Conservation (phyloP, 768 basidiomycete genomes). For the Mycena vulgaris region DNA sequence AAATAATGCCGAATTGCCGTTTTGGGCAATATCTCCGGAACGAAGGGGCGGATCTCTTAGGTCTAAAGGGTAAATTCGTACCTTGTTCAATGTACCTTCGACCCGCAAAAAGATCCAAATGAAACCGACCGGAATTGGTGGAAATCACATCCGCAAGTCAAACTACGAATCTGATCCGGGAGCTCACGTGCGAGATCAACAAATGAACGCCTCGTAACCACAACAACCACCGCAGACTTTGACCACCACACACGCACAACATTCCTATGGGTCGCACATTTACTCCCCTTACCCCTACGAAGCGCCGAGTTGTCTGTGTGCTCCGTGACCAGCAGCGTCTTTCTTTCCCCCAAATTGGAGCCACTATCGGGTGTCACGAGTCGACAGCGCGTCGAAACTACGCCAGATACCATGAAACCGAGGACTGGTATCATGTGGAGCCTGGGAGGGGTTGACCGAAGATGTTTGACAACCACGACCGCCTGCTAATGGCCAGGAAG, state of each 20-base stretch:
- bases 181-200: too few relatives aligned
- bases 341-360: constrained; percentile 10
- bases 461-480: constrained; percentile 14
- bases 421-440: constrained; percentile 19
- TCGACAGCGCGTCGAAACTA: constrained; percentile 17
- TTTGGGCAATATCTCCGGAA: neutral
- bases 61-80: neutral
- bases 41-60: neutral
- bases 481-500: constrained; percentile 11
- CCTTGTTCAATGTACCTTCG: neutral
- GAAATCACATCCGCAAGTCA: neutral
- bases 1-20: neutral
- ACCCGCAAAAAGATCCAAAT: neutral
- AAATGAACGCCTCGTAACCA: too few relatives aligned
- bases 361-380: neutral
- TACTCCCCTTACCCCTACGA: constrained; percentile 5
- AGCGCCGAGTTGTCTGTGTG: constrained; percentile 1
- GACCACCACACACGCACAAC: too few relatives aligned
- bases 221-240: too few relatives aligned
- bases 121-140: neutral
- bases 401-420: constrained; percentile 11
- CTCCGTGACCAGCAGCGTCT: constrained; percentile 12
- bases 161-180: neutral
- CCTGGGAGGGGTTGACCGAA: constrained; percentile 16
- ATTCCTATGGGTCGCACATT: constrained; percentile 2